Base-by-base conservation (phyloP, 2,329 filamentous ascomycete genomes). In the Colletotrichum echinochloae region DNA sequence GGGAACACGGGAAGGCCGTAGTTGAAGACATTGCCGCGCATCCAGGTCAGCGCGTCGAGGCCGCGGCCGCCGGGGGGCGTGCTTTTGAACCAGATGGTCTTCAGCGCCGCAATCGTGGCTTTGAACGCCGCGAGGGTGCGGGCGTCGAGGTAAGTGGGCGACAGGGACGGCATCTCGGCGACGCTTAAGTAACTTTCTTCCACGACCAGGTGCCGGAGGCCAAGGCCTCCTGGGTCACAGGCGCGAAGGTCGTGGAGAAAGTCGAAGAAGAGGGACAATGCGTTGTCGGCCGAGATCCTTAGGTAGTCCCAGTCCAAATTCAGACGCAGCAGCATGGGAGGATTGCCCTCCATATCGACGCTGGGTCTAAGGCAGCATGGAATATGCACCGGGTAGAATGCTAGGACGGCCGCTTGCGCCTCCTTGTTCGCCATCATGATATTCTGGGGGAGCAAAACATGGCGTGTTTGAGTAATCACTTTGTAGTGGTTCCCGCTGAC, bases 231-330 rank as follows among this genome's bases (percentile, higher is more conserved):
- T 7, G 64, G 68, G 9, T 71, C 68, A 30, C 41, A 3, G 18
- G 64, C 57, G 35, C 57, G 64, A 2, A 71, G 57, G 37, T 71
- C 57, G 64, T 71, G 52, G 52, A 71, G 23, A 46, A 71, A 66
- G 56, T 70, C 63, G 12, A 66, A 33, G 23, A 64, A 64, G 14
- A 57, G 28, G 0, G 5, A 3, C 33, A 28, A 16, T 3, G 37
- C 12, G 18, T 44, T 6, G 0, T 26, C 41, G 1, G 49, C 8
- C 0, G 49, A 33, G 44, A 68, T n/a, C 2, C 23, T 37, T 18
- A 71, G 23, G 44, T 68, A 63, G 52, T 71, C 68, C 51, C 59
- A 60, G 7, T 44, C 23, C 9, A 71, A 11, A 44, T 68, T 71
- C 11, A 71, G 37, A 1, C 35, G 30, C 35, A 70, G 30, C 35